A percentile compares a stretch with the other conserved stretches of the same genome.
phyloP scores from a whole-genome alignment of 2,329 filamentous ascomycete genomes.

The Colletotrichum shisoi region DNA sequence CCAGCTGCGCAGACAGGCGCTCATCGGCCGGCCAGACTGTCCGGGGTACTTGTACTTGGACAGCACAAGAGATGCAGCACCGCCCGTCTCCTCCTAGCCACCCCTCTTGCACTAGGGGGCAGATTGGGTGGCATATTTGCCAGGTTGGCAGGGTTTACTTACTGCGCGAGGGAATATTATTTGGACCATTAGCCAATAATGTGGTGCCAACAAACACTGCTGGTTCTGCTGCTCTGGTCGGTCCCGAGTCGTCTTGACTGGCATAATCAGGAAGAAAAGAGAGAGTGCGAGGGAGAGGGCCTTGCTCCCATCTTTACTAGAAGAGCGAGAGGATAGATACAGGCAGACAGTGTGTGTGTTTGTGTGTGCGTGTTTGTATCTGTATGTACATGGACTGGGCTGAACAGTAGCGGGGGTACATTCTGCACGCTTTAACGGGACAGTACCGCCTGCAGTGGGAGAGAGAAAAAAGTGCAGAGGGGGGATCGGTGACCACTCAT shows the following conservation, averaged over 20 bases:
- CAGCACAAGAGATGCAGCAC: constrained; percentile 26
- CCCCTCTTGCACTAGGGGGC: constrained; percentile 19
- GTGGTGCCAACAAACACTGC: constrained; percentile 42
- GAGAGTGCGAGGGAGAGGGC: constrained; percentile 10
- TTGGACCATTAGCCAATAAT: constrained; percentile 45
- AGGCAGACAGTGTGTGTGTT: neutral
- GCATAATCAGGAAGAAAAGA: neutral
- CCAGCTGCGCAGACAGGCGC: constrained; percentile 14
- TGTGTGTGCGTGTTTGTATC: neutral
- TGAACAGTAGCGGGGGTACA: constrained; percentile 3
- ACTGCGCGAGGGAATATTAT: constrained; percentile 34
- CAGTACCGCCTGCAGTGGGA: neutral
- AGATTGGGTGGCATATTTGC: constrained; percentile 26
- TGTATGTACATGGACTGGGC: no score
- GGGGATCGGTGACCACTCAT: constrained; percentile 28
- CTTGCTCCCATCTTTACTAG: neutral
- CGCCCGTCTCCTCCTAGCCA: constrained; percentile 11
- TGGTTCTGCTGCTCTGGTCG: constrained; percentile 20
- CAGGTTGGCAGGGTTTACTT: constrained; percentile 34
- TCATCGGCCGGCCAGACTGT: constrained; percentile 25
- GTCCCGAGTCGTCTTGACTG: constrained; percentile 11
- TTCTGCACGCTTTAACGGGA: neutral
- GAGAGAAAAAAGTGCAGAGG: constrained; percentile 6
- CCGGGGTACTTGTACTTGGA: constrained; percentile 5
- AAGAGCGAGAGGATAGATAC: no score